Evolutionary conservation across 306 rosid species (phyloP).

Genomic region (Lathyrus aphaca): DNA sequence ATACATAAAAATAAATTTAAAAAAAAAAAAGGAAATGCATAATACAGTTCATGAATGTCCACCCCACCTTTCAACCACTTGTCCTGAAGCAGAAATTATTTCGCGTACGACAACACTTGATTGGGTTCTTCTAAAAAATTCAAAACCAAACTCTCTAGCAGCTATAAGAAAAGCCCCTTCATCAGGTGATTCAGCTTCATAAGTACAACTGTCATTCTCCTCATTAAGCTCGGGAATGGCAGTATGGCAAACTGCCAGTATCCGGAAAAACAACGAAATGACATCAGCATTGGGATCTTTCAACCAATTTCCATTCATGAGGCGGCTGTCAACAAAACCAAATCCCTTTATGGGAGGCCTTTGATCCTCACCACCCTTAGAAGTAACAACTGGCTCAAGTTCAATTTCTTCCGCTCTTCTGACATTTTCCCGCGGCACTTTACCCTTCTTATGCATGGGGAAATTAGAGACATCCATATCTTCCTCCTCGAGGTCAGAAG

Average conservation of each 20-base stretch:
- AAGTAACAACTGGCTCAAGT: conserved; percentile 67
- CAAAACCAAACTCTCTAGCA: conserved; percentile 95
- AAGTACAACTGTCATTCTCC: conserved; percentile 69
- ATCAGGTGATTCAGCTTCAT: conserved; percentile 98
- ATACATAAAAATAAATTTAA: conserved; percentile 32
- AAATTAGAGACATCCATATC: conserved; percentile 59
- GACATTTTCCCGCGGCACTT: conserved; percentile 41
- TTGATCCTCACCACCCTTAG: conserved; percentile 48
- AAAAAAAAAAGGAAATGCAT: conserved; percentile 12
- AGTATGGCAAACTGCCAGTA: conserved; percentile 90
- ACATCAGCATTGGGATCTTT: conserved; percentile 65
- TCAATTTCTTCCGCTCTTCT: conserved; percentile 60
- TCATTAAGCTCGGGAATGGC: conserved; percentile 91
- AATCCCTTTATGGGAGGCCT: conserved; percentile 78
- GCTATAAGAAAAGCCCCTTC: conserved; percentile 99
- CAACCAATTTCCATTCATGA: conserved; percentile 82
- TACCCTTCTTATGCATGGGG: conserved; percentile 45
- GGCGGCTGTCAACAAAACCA: conserved; percentile 83
- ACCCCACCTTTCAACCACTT: conserved; percentile 74
- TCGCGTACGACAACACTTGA: conserved; percentile 71
- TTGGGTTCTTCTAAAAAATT: conserved; percentile 85
- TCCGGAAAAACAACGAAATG: conserved; percentile 70
- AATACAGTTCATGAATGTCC: conserved; percentile 26
- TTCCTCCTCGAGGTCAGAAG: conserved; percentile 64
- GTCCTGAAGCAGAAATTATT: conserved; percentile 54